phyloP scores from a whole-genome alignment of 202 grass and related monocot genomes.

The Elaeis oleifera region DNA sequence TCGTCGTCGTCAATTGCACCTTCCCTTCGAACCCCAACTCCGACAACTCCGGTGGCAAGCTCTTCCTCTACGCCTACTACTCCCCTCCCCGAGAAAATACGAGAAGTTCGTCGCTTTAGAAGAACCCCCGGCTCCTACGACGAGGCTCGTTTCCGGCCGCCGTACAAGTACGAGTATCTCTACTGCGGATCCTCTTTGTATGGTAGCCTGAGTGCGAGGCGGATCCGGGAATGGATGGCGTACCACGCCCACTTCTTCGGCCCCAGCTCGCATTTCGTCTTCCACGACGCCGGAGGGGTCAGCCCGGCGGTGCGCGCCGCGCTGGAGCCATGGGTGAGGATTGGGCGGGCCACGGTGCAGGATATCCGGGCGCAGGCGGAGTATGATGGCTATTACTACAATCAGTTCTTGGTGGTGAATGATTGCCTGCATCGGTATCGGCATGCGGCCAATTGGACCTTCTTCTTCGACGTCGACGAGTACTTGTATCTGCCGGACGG shows the following conservation, averaged over 20 bases:
- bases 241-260: slow-evolving; percentile 83
- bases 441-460: slow-evolving; percentile 7
- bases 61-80: slow-evolving; percentile 75
- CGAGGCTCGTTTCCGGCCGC: slow-evolving; percentile 41
- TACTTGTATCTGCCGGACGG: slow-evolving; percentile 4
- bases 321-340: slow-evolving; percentile 66
- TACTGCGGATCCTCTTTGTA: slow-evolving; percentile 90
- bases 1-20: slow-evolving; percentile 82
- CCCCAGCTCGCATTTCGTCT: slow-evolving; percentile 58
- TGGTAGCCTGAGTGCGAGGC: slow-evolving; percentile 54
- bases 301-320: slow-evolving; percentile 43
- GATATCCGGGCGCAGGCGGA: slow-evolving; percentile 58
- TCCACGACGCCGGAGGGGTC: slow-evolving; percentile 73
- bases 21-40: slow-evolving; percentile 67
- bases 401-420: slow-evolving; percentile 18
- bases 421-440: slow-evolving; percentile 9
- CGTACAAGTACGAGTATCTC: slow-evolving; percentile 72
- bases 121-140: slow-evolving; percentile 58
- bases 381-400: slow-evolving; percentile 82
- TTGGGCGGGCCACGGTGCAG: slow-evolving; percentile 49
- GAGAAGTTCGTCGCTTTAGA: slow-evolving; percentile 72
- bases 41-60: slow-evolving; percentile 53
- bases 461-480: slow-evolving; percentile 10
- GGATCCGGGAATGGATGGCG: slow-evolving; percentile 72
- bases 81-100: slow-evolving; percentile 58